phyloP scores from a whole-genome alignment of 2,329 filamentous ascomycete species.

The Colletotrichum costaricense region DNA sequence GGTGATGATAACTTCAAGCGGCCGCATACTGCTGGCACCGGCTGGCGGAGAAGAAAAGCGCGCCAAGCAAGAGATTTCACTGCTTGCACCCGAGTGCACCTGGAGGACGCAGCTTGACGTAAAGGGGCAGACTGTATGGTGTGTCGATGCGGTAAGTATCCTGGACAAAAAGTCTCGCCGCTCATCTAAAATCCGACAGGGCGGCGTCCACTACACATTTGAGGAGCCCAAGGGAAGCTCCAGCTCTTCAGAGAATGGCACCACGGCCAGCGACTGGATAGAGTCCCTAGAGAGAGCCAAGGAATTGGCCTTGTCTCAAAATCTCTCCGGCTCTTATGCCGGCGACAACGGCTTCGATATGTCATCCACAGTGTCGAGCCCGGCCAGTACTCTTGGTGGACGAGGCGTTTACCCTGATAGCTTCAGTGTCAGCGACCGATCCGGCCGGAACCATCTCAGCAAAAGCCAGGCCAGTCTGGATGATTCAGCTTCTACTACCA shows the following conservation, averaged over 20 bases:
- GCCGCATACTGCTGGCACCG: conserved; percentile 88
- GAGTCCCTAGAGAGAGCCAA: conserved; percentile 88
- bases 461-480: conserved; percentile 69
- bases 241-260: conserved; percentile 69
- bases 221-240: conserved; percentile 84
- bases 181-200: conserved; percentile 59
- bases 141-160: conserved; percentile 86
- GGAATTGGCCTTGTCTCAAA: conserved; percentile 84
- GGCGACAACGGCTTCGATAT: conserved; percentile 77
- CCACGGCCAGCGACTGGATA: conserved; percentile 90
- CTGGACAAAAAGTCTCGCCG: conserved; percentile 26
- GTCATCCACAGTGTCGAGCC: conserved; percentile 79
- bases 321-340: conserved; percentile 72
- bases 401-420: conserved; percentile 63
- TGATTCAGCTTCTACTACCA: conserved; percentile 55
- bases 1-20: conserved; percentile 94
- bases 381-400: conserved; percentile 77
- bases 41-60: conserved; percentile 96
- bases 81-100: conserved; percentile 78
- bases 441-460: conserved; percentile 67
- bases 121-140: conserved; percentile 91
- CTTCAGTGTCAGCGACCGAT: conserved; percentile 61
- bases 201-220: conserved; percentile 90
- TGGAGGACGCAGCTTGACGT: conserved; percentile 86
- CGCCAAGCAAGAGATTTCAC: conserved; percentile 90